Base-by-base conservation (phyloP, 495 filamentous ascomycete species). In the Penicillium simplicissimum region DNA sequence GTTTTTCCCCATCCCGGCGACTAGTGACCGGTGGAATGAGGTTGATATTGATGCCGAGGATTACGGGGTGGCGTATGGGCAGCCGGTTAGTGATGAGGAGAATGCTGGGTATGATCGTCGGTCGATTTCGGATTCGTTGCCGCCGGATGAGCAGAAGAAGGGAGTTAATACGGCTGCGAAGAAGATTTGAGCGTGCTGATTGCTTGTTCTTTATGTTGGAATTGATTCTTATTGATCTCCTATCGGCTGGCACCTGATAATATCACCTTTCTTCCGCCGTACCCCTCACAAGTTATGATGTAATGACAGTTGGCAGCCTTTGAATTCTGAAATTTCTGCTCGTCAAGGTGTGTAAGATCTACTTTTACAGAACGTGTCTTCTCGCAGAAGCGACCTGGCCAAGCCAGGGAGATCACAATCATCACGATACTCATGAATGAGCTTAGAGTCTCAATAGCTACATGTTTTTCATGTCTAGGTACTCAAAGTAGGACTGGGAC, bases 11-110 rank as follows among this genome's bases (percentile, higher is more conserved):
- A 75, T 96, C 15, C 89, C 90, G 6, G 92, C 88, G 17, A 85
- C 78, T 38, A 93, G 88, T 66, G 82, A 88, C 36, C 79, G 66
- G 13, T 97, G 93, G 93, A 85, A 89, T 69, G 93, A 97, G 76
- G 87, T 94, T 34, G 86, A 88, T 19, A 84, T 90, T 57, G 83
- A 90, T 57, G 58, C 67, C 3, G 70, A 75, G 23, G 56, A 79
- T 37, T 33, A 80, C 13, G 63, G 65, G 1, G 66, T 82, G 48
- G 74, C 77, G 4, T 79, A 84, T 55, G 77, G 73, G 7, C 67
- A 75, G 55, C 73, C 78, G 10, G 65, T 76, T 1, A 59, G 31
- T 21, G 75, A 73, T 55, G 69, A 69, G 48, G 72, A 74, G 45
- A 40, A 59, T 21, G 13, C 28, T 36, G 58, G 45, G 1, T 38